These are phyloP conservation scores for Pleurotus ostreatus DNA, from an alignment of 768 basidiomycete genomes.

Conservation along the genomic window DNA sequence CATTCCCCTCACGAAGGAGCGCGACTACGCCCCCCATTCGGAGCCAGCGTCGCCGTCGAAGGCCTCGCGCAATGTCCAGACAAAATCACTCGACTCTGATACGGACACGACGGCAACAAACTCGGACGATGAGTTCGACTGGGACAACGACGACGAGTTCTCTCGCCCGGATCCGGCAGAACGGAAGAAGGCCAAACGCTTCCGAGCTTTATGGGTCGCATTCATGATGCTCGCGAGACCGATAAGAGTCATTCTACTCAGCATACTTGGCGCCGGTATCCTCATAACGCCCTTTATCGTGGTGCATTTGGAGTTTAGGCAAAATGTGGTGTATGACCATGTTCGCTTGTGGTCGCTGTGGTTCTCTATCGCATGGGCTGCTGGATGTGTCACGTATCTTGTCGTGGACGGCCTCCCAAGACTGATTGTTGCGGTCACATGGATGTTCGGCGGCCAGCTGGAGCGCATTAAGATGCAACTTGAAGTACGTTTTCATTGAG, in stretches of 20 bases:
- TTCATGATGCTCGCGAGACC: slow-evolving; percentile 66
- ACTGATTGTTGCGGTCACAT: slow-evolving; percentile 47
- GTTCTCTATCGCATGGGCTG: slow-evolving; percentile 65
- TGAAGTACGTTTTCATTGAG: slow-evolving; percentile 41
- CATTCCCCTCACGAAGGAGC: background rate
- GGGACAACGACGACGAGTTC: slow-evolving; percentile 58
- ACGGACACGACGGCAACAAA: slow-evolving; percentile 52
- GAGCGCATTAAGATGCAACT: slow-evolving; percentile 66
- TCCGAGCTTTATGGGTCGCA: slow-evolving; percentile 55
- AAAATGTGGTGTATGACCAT: slow-evolving; percentile 43
- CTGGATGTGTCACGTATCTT: slow-evolving; percentile 55
- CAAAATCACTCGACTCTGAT: slow-evolving; percentile 20
- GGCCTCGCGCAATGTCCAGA: background rate
- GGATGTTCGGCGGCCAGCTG: slow-evolving; percentile 55
- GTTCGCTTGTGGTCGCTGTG: slow-evolving; percentile 66
- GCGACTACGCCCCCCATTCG: slow-evolving; percentile 2
- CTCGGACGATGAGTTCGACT: slow-evolving; percentile 69
- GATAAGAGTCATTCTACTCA: slow-evolving; percentile 55
- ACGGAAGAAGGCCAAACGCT: slow-evolving; percentile 50
- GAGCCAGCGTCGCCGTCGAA: background rate
- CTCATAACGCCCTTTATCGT: slow-evolving; percentile 70
- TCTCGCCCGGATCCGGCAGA: slow-evolving; percentile 22
- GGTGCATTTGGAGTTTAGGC: slow-evolving; percentile 57
- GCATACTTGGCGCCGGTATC: slow-evolving; percentile 55
- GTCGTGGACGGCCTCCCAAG: slow-evolving; percentile 62